Percentiles rank a stretch among this genome's conserved stretches.
Evolutionary conservation across 2,329 filamentous ascomycete genomes (phyloP).

Genomic region (Aspergillus unguis): DNA sequence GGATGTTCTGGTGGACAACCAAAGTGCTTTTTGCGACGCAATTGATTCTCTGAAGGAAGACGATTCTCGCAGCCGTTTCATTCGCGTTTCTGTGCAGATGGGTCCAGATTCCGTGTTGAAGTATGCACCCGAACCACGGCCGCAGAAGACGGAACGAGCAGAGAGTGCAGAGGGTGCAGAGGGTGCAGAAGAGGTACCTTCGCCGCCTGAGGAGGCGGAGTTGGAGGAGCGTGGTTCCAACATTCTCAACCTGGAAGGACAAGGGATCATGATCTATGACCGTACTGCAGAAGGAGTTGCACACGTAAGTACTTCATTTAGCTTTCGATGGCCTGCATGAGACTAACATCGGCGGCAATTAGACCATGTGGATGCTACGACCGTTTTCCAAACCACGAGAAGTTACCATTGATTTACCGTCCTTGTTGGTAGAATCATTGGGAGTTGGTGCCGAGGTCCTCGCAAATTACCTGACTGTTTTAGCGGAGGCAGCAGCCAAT

Average conservation of each 20-base stretch:
- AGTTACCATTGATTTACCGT: slow-evolving; percentile 91
- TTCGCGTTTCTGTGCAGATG: slow-evolving; percentile 72
- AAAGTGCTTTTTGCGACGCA: slow-evolving; percentile 73
- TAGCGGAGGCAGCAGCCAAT: slow-evolving; percentile 78
- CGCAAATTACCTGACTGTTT: slow-evolving; percentile 83
- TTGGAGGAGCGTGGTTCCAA: slow-evolving; percentile 46
- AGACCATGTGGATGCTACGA: slow-evolving; percentile 99
- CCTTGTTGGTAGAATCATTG: slow-evolving; percentile 84
- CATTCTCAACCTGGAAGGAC: slow-evolving; percentile 80
- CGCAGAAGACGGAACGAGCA: slow-evolving; percentile 17
- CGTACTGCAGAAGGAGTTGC: slow-evolving; percentile 79
- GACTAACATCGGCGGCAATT: slow-evolving; percentile 23
- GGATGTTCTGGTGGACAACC: slow-evolving; percentile 77
- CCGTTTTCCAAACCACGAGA: slow-evolving; percentile 84
- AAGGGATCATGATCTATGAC: slow-evolving; percentile 98
- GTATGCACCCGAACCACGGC: slow-evolving; percentile 35
- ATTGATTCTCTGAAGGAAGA: slow-evolving; percentile 88
- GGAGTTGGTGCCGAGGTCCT: slow-evolving; percentile 93
- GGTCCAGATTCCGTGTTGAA: slow-evolving; percentile 67
- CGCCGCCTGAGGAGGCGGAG: slow-evolving; percentile 23
- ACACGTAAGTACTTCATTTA: slow-evolving; percentile 63
- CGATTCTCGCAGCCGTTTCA: slow-evolving; percentile 86
- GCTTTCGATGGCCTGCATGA: neutral
- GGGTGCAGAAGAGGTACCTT: slow-evolving; percentile 36
- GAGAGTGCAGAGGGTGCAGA: slow-evolving; percentile 21